phyloP scores from a whole-genome alignment of 306 rosid genomes.

The Prinsepia uniflora region DNA sequence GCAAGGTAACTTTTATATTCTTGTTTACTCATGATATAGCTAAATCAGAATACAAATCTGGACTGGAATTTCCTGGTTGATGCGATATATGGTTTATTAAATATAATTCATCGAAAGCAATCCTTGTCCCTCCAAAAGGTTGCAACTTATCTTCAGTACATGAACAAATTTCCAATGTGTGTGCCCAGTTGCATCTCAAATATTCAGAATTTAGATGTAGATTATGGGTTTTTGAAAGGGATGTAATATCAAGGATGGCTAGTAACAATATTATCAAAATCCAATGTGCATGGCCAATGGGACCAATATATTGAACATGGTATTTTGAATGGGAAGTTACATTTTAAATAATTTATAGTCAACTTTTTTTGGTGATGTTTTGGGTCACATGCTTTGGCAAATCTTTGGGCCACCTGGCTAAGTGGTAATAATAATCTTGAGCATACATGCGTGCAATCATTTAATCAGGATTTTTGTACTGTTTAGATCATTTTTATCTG shows the following conservation, averaged over 20 bases:
- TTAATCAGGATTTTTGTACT: not conserved
- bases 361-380: too few relatives aligned
- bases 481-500: not conserved
- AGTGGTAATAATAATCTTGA: not conserved
- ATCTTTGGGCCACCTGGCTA: too few relatives aligned
- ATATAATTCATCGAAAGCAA: not conserved
- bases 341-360: too few relatives aligned
- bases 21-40: not conserved
- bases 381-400: too few relatives aligned
- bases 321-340: too few relatives aligned
- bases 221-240: not conserved
- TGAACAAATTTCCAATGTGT: not conserved
- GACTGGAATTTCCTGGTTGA: not conserved
- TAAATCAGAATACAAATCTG: not conserved
- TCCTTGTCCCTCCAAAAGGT: not conserved
- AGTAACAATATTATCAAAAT: not conserved
- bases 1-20: constrained; percentile 57
- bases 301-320: not conserved
- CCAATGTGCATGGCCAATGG: not conserved
- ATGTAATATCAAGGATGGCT: not conserved
- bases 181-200: not conserved
- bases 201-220: not conserved
- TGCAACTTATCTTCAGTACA: constrained; percentile 10
- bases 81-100: not conserved
- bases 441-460: not conserved